Evolutionary conservation across 441 rosid species (phyloP).

Genomic region (Populus tomentosa): DNA sequence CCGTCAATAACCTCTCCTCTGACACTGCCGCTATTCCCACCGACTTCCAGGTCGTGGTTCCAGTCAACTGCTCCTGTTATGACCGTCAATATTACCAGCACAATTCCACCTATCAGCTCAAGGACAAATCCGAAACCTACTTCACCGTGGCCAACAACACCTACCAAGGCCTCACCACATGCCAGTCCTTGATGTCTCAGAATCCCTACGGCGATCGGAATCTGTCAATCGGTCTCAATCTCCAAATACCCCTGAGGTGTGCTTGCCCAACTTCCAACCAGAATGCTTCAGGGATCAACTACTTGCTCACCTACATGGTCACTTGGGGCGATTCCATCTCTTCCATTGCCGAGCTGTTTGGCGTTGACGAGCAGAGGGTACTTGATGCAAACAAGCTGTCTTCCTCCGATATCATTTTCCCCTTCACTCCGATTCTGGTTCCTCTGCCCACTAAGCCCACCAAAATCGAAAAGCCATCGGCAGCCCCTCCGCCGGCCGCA

Average conservation of each 20-base stretch:
- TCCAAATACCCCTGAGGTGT: conserved; percentile 67
- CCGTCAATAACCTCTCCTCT: conserved; percentile 58
- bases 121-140: conserved; percentile 26
- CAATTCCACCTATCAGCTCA: conserved; percentile 51
- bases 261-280: conserved; percentile 76
- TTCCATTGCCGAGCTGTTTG: conserved; percentile 43
- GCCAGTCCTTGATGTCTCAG: conserved; percentile 68
- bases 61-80: conserved; percentile 63
- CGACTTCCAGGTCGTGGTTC: conserved; percentile 40
- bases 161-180: conserved; percentile 81
- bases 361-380: conserved; percentile 32
- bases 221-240: conserved; percentile 24
- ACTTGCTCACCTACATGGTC: conserved; percentile 54
- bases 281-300: conserved; percentile 40
- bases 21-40: conserved; percentile 31
- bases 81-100: conserved; percentile 54
- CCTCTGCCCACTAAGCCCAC: conserved; percentile 53
- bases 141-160: conserved; percentile 59
- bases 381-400: conserved; percentile 49
- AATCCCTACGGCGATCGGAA: conserved; percentile 31
- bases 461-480: conserved; percentile 32
- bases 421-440: conserved; percentile 63
- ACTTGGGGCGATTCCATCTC: conserved; percentile 36
- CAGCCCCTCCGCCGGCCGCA: conserved; percentile 18
- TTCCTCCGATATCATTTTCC: conserved; percentile 28